Percentiles rank a stretch among this genome's conserved stretches.
Conservation (phyloP, 164 flowering plant species). For the Kalanchoe fedtschenkoi region DNA sequence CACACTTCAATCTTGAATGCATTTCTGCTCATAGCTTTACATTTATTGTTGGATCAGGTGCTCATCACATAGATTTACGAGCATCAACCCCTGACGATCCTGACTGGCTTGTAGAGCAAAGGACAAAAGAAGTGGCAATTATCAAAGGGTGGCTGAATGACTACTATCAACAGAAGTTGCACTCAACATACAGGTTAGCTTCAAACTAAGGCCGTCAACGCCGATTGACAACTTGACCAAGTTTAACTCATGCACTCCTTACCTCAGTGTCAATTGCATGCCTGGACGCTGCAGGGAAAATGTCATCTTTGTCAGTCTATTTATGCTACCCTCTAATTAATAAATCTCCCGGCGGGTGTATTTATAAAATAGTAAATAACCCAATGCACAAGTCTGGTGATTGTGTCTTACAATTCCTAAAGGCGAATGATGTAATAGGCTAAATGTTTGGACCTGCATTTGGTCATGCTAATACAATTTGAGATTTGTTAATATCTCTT, state of each 20-base stretch:
- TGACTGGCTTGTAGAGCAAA: slow-evolving; percentile 64
- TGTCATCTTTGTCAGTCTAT: not conserved
- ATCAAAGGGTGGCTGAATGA: slow-evolving; percentile 55
- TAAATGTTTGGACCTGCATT: too few species aligned
- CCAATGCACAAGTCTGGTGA: not conserved
- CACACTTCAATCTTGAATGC: not conserved
- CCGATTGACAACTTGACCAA: not conserved
- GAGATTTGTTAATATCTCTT: too few species aligned
- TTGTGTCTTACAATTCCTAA: not conserved
- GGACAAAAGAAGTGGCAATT: slow-evolving; percentile 46
- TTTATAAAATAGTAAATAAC: not conserved
- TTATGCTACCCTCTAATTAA: not conserved
- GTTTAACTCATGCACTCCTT: not conserved
- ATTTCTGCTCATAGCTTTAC: not conserved
- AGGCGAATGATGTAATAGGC: too few species aligned
- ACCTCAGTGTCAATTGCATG: not conserved
- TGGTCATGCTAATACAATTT: too few species aligned
- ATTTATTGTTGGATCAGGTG: slow-evolving; percentile 35
- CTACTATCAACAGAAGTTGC: slow-evolving; percentile 23
- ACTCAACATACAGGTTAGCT: not conserved
- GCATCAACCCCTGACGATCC: slow-evolving; percentile 63
- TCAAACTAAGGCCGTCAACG: not conserved
- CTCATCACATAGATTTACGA: slow-evolving; percentile 86
- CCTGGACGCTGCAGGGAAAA: not conserved
- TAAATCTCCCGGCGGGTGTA: not conserved